These are phyloP conservation scores for Mycosarcoma maydis DNA, from an alignment of 1,284 basidiomycete genomes.

Conservation along the genomic window DNA sequence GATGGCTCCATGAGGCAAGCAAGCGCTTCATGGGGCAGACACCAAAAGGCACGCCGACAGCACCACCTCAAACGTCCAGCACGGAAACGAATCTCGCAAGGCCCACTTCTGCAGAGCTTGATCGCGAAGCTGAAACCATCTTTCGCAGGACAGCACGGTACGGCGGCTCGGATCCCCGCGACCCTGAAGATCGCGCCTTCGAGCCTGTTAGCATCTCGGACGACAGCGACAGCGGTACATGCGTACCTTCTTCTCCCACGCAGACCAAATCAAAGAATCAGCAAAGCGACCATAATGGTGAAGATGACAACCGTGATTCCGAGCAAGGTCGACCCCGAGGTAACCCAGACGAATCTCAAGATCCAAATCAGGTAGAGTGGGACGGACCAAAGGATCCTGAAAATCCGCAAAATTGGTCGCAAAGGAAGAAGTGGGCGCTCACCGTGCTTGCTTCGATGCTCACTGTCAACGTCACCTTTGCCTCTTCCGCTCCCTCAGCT, in stretches of 20 bases:
- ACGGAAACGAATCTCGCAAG: conserved; percentile 1
- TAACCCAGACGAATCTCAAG: conserved; percentile 30
- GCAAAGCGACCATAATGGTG: not conserved
- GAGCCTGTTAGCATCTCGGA: conserved; percentile 3
- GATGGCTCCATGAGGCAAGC: conserved; percentile 26
- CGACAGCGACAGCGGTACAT: conserved; percentile 15
- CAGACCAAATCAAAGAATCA: conserved; percentile 17
- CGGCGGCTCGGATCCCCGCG: conserved; percentile 30
- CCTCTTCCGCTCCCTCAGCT: conserved; percentile 61
- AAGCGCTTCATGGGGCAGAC: conserved; percentile 30
- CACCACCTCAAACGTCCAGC: conserved; percentile 1
- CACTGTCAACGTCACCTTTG: conserved; percentile 60
- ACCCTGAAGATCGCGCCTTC: conserved; percentile 27
- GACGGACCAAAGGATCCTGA: conserved; percentile 46
- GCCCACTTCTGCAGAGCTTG: conserved; percentile 7
- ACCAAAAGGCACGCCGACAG: conserved; percentile 14
- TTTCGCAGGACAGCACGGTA: conserved; percentile 28
- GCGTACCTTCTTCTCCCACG: conserved; percentile 30
- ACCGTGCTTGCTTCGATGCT: conserved; percentile 53
- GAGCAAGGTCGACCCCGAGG: conserved; percentile 24
- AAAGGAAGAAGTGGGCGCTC: conserved; percentile 36
- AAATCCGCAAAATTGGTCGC: conserved; percentile 56
- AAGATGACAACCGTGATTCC: conserved; percentile 9
- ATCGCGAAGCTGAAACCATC: conserved; percentile 27
- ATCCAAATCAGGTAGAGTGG: conserved; percentile 39